Evolutionary conservation across 2,329 filamentous ascomycete genomes (phyloP), one percentile per base, ranked within the genome.

Genomic region (Exophiala bonariae): DNA sequence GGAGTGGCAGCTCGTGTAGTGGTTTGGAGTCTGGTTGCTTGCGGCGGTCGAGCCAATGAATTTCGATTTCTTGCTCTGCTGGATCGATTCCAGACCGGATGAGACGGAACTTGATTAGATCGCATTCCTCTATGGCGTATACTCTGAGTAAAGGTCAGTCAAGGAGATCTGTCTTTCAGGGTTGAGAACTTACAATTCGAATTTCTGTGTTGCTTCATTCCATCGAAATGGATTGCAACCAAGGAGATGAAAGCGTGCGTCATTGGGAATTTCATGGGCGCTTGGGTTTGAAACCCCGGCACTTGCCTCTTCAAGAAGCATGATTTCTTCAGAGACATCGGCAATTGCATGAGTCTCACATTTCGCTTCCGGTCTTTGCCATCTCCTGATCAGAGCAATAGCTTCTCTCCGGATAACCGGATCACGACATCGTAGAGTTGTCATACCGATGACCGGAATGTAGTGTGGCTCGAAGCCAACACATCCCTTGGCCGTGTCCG

Each of bases 31-130:
- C 23, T 16, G 14, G 31, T 30, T 37, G n/a, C 7, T 16, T 13
- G 8, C 18, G 41, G 4, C 32, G 13, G 17, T 37, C 41, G 14
- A 44, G 14, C 31, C 41, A 44, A 14, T 34, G 33, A 23, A 13
- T 35, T 16, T 37, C 32, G n/a, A 44, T 20, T 13, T 30, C 31
- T 28, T 44, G 41, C 18, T 26, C 33, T 20, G 32, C 18, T 16
- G 41, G 41, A 16, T 33, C 22, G 3, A 44, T 36, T 13, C 41
- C 41, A 18, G 41, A 44, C 3, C 41, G 41, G 14, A 44, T 35
- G 23, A 37, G 30, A 14, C 41, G 31, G 22, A 36, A 34, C 22
- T 36, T 44, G 11, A 44, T 37, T 20, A 44, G 3, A 13, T 35
- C 33, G 11, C 30, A 16, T 7, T 13, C 19, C 13, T n/a, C 22